Evolutionary conservation across 108 stramenopile species (phyloP).

Genomic region (Pseudonitzschia delicatissima): DNA sequence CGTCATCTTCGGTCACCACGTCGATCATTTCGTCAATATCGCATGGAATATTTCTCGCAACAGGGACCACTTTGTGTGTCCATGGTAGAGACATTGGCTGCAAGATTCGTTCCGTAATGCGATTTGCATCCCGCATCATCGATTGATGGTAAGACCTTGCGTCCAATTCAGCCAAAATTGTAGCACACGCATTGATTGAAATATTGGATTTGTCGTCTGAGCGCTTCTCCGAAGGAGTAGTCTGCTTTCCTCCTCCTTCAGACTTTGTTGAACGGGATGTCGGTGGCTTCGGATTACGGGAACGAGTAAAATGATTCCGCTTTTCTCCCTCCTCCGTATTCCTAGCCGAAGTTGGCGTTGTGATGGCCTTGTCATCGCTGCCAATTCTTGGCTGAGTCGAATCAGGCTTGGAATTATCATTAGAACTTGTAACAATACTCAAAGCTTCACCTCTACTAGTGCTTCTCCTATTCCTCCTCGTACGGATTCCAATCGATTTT

Average conservation of each 20-base stretch:
- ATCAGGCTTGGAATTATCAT: no score
- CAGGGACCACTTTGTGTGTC: constrained; percentile 31
- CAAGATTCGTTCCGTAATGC: constrained; percentile 19
- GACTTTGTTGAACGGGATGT: background rate
- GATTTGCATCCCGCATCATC: constrained; percentile 34
- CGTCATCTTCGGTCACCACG: constrained; percentile 54
- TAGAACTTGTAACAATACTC: no score
- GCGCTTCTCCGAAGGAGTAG: background rate
- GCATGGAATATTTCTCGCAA: constrained; percentile 61
- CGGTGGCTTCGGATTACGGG: background rate
- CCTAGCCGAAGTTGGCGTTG: no score
- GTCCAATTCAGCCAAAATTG: constrained; percentile 29
- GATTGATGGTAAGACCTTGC: constrained; percentile 22
- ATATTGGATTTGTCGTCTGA: background rate
- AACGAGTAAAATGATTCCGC: constrained; percentile 10
- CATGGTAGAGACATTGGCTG: constrained; percentile 47
- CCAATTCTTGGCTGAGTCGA: no score
- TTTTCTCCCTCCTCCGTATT: background rate
- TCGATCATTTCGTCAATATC: constrained; percentile 78
- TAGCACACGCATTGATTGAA: constrained; percentile 22
- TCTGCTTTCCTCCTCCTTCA: background rate
- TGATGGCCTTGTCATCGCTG: no score
- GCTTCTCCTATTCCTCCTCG: no score
- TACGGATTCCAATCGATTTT: no score
- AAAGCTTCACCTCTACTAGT: no score